phyloP scores from a whole-genome alignment of 2,329 filamentous ascomycete genomes.

The Cadophora malorum region DNA sequence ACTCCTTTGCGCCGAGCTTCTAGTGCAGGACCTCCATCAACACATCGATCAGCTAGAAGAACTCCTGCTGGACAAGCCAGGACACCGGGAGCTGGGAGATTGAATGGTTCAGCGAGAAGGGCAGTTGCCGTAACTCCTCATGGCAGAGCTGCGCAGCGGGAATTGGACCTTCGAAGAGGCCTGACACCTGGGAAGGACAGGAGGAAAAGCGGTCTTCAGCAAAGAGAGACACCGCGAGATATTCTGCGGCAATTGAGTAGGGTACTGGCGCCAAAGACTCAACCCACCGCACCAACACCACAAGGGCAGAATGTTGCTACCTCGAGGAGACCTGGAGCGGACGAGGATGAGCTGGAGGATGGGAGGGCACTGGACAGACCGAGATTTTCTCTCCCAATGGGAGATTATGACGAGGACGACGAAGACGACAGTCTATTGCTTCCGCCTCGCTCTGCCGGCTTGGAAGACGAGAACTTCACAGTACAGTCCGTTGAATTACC shows the following conservation, averaged over 20 bases:
- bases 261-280: conserved; percentile 55
- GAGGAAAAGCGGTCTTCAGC: conserved; percentile 62
- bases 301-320: conserved; percentile 26
- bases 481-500: conserved; percentile 65
- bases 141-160: conserved; percentile 63
- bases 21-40: conserved; percentile 42
- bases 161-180: conserved; percentile 64
- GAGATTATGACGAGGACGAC: conserved; percentile 58
- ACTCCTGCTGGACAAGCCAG: conserved; percentile 40
- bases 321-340: conserved; percentile 34
- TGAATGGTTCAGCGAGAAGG: conserved; percentile 39
- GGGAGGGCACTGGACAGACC: conserved; percentile 55
- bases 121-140: conserved; percentile 57
- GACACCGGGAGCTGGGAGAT: conserved; percentile 38
- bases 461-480: conserved; percentile 66
- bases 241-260: conserved; percentile 60
- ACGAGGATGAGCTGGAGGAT: conserved; percentile 50
- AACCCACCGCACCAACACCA: conserved; percentile 42
- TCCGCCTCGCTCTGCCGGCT: conserved; percentile 57
- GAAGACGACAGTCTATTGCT: conserved; percentile 54
- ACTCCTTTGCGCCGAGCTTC: conserved; percentile 44
- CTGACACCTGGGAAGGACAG: conserved; percentile 65
- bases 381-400: conserved; percentile 61
- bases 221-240: conserved; percentile 62
- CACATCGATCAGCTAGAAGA: conserved; percentile 36